These are phyloP conservation scores for Taiozyma sp. DNA, from an alignment of 1,139 yeast genomes.

Conservation along the genomic window DNA sequence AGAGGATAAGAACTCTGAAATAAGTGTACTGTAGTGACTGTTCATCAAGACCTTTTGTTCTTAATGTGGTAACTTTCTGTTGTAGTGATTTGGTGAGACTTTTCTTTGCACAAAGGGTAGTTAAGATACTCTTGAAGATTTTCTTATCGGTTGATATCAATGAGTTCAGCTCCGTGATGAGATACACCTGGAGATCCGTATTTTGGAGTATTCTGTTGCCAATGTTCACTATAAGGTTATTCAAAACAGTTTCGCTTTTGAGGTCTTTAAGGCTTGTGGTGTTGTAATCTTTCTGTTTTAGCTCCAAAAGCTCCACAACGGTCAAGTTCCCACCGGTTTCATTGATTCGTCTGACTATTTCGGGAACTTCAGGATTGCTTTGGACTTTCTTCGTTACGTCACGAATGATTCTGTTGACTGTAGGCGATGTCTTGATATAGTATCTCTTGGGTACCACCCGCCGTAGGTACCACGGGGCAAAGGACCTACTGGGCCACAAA, in stretches of 20 bases:
- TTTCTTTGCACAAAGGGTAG: conserved; percentile 1
- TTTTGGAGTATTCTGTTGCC: background rate
- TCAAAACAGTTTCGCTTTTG: conserved; percentile 1
- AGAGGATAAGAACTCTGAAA: background rate
- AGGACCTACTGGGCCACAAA: background rate
- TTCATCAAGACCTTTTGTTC: background rate
- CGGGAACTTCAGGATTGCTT: background rate
- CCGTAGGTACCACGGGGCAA: background rate
- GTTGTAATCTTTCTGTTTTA: conserved; percentile 3
- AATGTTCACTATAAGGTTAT: conserved; percentile 4
- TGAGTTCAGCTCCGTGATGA: conserved; percentile 3
- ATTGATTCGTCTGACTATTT: background rate
- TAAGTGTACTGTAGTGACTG: background rate
- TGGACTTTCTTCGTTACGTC: background rate
- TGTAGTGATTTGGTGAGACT: background rate
- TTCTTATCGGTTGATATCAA: background rate
- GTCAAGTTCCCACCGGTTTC: conserved; percentile 11
- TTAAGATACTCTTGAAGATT: background rate
- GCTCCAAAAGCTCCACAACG: conserved; percentile 2
- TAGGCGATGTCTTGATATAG: background rate
- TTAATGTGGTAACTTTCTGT: background rate
- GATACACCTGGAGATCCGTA: conserved; percentile 1
- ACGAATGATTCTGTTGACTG: background rate
- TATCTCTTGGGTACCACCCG: background rate
- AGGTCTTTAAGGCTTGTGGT: background rate